Conservation (phyloP, 2,329 filamentous ascomycete genomes). For the Trichoderma oligosporum region DNA sequence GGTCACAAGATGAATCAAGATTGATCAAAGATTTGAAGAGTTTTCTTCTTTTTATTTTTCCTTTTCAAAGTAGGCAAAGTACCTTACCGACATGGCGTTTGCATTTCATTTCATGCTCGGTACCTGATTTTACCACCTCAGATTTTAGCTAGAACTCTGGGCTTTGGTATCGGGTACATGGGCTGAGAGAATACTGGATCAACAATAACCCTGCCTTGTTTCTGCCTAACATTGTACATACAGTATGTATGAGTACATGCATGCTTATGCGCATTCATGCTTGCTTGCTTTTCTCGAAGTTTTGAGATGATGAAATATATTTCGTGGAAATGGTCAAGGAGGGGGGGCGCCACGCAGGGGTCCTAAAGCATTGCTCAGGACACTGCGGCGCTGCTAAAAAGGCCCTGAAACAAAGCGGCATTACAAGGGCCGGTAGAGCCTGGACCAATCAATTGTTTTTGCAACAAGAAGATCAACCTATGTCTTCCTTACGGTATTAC, state of each 20-base stretch:
- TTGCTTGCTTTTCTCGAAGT: not conserved
- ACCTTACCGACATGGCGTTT: no score
- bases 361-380: not conserved
- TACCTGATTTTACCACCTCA: no score
- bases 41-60: not conserved
- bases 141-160: not conserved
- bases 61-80: not conserved
- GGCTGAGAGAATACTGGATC: not conserved
- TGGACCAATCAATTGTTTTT: not conserved
- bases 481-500: not conserved
- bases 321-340: not conserved
- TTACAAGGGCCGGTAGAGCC: not conserved
- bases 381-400: not conserved
- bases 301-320: not conserved
- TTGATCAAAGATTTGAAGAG: not conserved
- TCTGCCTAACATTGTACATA: not conserved
- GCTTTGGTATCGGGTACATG: not conserved
- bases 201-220: not conserved
- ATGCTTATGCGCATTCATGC: not conserved
- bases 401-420: slow-evolving; percentile 2
- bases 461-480: not conserved
- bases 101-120: no score
- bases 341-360: not conserved
- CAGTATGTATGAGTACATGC: no score
- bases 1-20: not conserved